These are phyloP conservation scores for Ceriops decandra DNA, from an alignment of 345 rosid species.

Conservation along the genomic window DNA sequence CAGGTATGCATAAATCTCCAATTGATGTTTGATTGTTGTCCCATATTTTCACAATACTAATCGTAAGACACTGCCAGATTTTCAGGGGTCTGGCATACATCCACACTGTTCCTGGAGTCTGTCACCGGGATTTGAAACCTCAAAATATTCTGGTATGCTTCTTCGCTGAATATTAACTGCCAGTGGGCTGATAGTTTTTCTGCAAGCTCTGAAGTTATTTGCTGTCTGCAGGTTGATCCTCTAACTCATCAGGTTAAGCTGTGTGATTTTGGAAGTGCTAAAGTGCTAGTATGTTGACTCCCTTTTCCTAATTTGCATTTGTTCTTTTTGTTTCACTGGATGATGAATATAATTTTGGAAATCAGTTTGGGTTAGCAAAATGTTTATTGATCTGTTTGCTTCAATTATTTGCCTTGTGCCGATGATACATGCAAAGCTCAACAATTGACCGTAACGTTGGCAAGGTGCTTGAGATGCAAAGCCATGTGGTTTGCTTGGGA, in stretches of 20 bases:
- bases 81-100: constrained; percentile 81
- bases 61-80: constrained; percentile 38
- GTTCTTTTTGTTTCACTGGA: not conserved
- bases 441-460: too few relatives aligned
- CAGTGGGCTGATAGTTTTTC: too few relatives aligned
- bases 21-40: constrained; percentile 7
- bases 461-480: too few relatives aligned
- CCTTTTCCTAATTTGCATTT: not conserved
- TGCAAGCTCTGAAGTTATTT: constrained; percentile 12
- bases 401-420: not conserved
- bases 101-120: constrained; percentile 75
- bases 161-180: constrained; percentile 6
- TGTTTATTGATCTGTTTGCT: not conserved
- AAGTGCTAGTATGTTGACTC: constrained; percentile 59
- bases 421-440: too few relatives aligned
- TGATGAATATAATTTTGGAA: too few relatives aligned
- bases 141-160: constrained; percentile 77
- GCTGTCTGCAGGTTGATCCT: constrained; percentile 70
- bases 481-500: too few relatives aligned
- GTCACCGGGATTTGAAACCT: constrained; percentile 88
- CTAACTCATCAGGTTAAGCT: constrained; percentile 51
- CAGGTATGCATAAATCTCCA: constrained; percentile 43
- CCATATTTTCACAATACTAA: constrained; percentile 4
- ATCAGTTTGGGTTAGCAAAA: too few relatives aligned
- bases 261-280: constrained; percentile 92